phyloP scores from a whole-genome alignment of 2,329 filamentous ascomycete species.

The Lasiodiplodia gonubiensis region DNA sequence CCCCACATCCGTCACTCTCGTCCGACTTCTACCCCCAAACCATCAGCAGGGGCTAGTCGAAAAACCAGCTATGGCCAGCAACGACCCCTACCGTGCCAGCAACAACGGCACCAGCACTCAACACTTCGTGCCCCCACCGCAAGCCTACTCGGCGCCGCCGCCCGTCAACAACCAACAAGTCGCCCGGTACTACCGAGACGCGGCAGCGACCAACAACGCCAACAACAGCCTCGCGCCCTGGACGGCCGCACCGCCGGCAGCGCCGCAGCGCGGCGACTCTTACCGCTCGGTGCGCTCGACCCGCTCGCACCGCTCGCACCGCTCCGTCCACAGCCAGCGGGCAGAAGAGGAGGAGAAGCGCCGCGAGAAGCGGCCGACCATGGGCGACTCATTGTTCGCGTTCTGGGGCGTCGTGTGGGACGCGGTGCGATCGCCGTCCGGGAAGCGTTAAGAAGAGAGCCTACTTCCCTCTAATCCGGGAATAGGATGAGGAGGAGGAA shows the following conservation, averaged over 20 bases:
- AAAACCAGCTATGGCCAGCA: slow-evolving; percentile 63
- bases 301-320: slow-evolving; percentile 28
- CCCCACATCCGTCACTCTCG: background rate
- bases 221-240: slow-evolving; percentile 16
- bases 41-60: background rate
- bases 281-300: slow-evolving; percentile 28
- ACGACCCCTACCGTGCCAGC: slow-evolving; percentile 57
- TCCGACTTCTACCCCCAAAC: background rate
- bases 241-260: background rate
- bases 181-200: background rate
- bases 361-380: slow-evolving; percentile 35
- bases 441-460: slow-evolving; percentile 1
- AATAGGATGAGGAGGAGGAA: background rate
- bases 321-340: background rate
- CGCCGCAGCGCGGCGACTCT: background rate
- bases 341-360: background rate
- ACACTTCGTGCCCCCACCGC: slow-evolving; percentile 65
- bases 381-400: slow-evolving; percentile 34
- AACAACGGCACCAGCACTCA: slow-evolving; percentile 54
- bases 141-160: slow-evolving; percentile 21
- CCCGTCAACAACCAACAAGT: slow-evolving; percentile 24
- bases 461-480: too few relatives aligned
- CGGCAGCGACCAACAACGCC: background rate
- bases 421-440: slow-evolving; percentile 20
- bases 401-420: slow-evolving; percentile 27